Evolutionary conservation across 2,329 filamentous ascomycete species (phyloP).

Genomic region (Trichoderma sp.): DNA sequence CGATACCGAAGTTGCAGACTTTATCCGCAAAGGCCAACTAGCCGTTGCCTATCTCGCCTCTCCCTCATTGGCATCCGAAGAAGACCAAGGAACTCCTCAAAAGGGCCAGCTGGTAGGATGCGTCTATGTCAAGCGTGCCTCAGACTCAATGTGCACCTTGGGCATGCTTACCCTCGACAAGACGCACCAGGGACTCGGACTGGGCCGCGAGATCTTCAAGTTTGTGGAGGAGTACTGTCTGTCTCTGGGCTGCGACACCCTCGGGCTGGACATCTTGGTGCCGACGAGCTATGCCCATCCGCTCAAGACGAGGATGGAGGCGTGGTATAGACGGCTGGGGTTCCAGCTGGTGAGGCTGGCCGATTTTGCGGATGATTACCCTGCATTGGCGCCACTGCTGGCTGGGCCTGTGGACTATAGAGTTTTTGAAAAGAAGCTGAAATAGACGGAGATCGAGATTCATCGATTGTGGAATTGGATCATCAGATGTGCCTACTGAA

Average conservation of each 20-base stretch:
- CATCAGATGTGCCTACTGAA: background rate
- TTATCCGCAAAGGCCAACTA: constrained; percentile 26
- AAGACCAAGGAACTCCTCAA: background rate
- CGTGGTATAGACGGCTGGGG: constrained; percentile 31
- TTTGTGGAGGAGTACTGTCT: constrained; percentile 32
- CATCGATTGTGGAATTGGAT: background rate
- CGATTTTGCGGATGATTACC: constrained; percentile 30
- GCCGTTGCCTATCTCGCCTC: constrained; percentile 25
- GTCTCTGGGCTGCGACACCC: constrained; percentile 27
- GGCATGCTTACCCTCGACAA: constrained; percentile 31
- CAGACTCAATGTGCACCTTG: constrained; percentile 26
- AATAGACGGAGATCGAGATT: background rate
- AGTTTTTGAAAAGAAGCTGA: constrained; percentile 30
- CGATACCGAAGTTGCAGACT: constrained; percentile 22
- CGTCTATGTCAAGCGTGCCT: constrained; percentile 27
- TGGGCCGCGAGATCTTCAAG: constrained; percentile 26
- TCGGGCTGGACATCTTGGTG: constrained; percentile 32
- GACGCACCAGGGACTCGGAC: constrained; percentile 25
- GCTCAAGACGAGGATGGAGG: constrained; percentile 28
- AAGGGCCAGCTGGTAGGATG: constrained; percentile 27
- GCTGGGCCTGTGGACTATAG: constrained; percentile 29
- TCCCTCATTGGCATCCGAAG: background rate
- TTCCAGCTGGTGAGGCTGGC: constrained; percentile 29
- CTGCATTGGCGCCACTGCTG: constrained; percentile 27
- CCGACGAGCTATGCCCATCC: constrained; percentile 29